Conservation (phyloP, 352 stramenopile species). For the Globisporangium echinulatum region DNA sequence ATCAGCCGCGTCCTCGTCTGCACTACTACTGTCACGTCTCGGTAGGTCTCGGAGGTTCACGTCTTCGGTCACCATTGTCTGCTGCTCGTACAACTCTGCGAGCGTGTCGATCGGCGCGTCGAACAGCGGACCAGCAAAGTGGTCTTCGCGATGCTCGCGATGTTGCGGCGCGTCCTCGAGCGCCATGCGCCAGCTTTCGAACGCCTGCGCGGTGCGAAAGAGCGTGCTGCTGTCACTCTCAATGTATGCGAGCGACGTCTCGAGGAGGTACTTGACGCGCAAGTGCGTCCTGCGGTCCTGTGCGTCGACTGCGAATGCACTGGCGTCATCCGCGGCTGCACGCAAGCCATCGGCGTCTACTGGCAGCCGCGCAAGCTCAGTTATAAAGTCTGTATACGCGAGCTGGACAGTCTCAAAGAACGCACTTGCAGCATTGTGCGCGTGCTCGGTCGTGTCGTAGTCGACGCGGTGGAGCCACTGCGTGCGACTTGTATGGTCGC, state of each 20-base stretch:
- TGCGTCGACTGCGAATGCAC: constrained; percentile 38
- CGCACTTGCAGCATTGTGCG: constrained; percentile 26
- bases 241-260: constrained; percentile 48
- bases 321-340: constrained; percentile 11
- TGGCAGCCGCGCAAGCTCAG: constrained; percentile 37
- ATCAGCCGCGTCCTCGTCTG: background rate
- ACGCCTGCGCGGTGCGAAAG: constrained; percentile 44
- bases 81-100: constrained; percentile 43
- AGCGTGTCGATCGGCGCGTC: constrained; percentile 42
- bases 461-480: constrained; percentile 64
- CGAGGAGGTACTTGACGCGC: constrained; percentile 52
- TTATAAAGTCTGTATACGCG: constrained; percentile 44
- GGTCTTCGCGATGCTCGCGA: constrained; percentile 26
- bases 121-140: constrained; percentile 38
- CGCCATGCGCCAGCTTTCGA: constrained; percentile 63
- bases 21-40: background rate
- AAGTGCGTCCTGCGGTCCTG: constrained; percentile 51
- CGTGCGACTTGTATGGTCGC: constrained; percentile 17
- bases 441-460: constrained; percentile 39
- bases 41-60: constrained; percentile 17
- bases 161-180: constrained; percentile 48
- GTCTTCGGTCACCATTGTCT: constrained; percentile 48
- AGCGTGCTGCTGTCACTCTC: constrained; percentile 41
- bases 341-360: constrained; percentile 28
- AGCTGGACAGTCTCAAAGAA: constrained; percentile 53